Percentiles rank a stretch among this genome's conserved stretches.
phyloP scores from a whole-genome alignment of 1,139 yeast species.

The Kodamaea suecica region DNA sequence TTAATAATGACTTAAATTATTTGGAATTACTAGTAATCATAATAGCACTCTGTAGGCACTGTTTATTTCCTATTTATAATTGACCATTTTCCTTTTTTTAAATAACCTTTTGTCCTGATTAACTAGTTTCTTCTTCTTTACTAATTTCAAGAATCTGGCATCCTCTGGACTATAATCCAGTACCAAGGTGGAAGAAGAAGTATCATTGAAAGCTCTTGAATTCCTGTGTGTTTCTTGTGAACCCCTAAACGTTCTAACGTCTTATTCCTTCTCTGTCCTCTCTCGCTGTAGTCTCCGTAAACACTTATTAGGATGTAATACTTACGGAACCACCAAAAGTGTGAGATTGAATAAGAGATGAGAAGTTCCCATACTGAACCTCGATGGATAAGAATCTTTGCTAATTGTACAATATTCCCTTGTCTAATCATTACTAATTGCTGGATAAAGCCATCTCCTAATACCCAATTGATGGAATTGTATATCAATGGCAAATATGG shows the following conservation, averaged over 20 bases:
- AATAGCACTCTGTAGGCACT: no score
- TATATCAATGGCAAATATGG: conserved; percentile 28
- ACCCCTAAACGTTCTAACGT: conserved; percentile 8
- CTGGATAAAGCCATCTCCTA: conserved; percentile 1
- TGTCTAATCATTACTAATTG: neutral
- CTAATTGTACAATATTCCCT: conserved; percentile 1
- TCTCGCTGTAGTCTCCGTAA: conserved; percentile 1
- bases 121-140: conserved; percentile 2
- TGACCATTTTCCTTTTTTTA: no score
- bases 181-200: conserved; percentile 39
- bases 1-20: no score
- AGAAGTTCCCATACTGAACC: conserved; percentile 1
- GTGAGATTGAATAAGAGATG: conserved; percentile 12
- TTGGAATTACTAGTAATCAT: no score
- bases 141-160: neutral
- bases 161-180: conserved; percentile 20
- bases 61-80: no score
- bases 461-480: conserved; percentile 17
- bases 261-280: conserved; percentile 2
- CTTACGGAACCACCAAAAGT: conserved; percentile 39
- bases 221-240: conserved; percentile 9
- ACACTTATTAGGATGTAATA: conserved; percentile 16
- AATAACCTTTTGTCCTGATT: no score
- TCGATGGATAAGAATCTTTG: conserved; percentile 1
- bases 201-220: conserved; percentile 16